Conservation (phyloP, 1,139 yeast species). For the Pichia sp. region DNA sequence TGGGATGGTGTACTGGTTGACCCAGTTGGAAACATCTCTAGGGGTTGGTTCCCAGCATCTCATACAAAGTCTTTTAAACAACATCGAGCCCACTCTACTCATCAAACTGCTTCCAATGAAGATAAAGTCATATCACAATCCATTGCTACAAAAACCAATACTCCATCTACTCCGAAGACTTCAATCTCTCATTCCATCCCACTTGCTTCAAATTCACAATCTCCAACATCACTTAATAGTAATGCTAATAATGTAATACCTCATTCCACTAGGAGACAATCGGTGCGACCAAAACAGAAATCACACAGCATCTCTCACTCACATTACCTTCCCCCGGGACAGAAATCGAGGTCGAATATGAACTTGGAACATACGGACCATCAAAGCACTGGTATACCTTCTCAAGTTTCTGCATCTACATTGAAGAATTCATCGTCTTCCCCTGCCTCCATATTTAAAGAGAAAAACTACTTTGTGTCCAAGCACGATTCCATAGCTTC, state of each 20-base stretch:
- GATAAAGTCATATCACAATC: no score
- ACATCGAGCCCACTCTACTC: no score
- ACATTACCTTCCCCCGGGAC: no score
- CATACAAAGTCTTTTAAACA: constrained; percentile 35
- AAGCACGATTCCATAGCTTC: constrained; percentile 11
- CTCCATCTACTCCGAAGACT: background rate
- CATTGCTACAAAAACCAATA: constrained; percentile 10
- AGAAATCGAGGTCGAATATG: no score
- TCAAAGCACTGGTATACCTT: no score
- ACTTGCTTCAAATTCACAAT: background rate
- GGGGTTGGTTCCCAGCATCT: constrained; percentile 77
- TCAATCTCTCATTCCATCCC: background rate
- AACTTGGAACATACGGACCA: no score
- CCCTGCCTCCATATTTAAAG: constrained; percentile 8
- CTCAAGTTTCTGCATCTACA: no score
- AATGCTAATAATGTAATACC: no score
- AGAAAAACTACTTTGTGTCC: constrained; percentile 9
- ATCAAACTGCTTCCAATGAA: no score
- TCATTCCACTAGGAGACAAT: constrained; percentile 4
- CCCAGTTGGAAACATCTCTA: constrained; percentile 35
- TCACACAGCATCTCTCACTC: constrained; percentile 2
- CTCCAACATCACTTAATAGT: no score
- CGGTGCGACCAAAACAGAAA: constrained; percentile 3
- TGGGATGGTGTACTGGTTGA: constrained; percentile 62
- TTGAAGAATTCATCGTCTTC: no score